Percentiles rank a stretch among this genome's conserved stretches.
Evolutionary conservation across 768 basidiomycete genomes (phyloP).

Genomic region (Mycena galericulata): DNA sequence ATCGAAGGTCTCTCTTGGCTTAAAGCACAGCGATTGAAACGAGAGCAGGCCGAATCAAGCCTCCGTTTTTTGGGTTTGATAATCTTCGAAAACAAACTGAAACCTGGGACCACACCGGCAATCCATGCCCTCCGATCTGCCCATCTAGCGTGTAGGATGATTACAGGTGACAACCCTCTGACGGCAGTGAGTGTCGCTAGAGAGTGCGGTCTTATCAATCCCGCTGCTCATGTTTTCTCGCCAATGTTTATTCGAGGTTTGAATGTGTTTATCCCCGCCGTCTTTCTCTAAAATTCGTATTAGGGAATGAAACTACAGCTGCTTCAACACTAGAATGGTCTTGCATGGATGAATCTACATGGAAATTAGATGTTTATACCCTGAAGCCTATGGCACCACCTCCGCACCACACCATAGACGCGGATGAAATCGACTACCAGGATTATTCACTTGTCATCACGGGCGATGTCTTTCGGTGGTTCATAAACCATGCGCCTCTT

Average conservation of each 20-base stretch:
- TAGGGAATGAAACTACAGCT: conserved; percentile 67
- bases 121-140: conserved; percentile 91
- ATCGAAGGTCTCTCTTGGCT: conserved; percentile 96
- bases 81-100: conserved; percentile 98
- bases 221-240: conserved; percentile 89
- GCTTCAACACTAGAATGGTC: conserved; percentile 86
- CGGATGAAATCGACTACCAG: conserved; percentile 78
- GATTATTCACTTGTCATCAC: conserved; percentile 94
- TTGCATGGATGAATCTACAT: conserved; percentile 87
- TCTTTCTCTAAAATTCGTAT: conserved; percentile 3
- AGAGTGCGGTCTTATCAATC: conserved; percentile 91
- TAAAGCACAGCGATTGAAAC: conserved; percentile 95
- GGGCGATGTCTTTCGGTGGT: conserved; percentile 98
- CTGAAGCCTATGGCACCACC: conserved; percentile 84
- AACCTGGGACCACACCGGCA: conserved; percentile 89
- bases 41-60: conserved; percentile 94
- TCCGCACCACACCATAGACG: conserved; percentile 75
- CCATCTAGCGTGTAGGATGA: conserved; percentile 96
- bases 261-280: conserved; percentile 13
- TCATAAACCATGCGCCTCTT: conserved; percentile 93
- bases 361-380: conserved; percentile 90
- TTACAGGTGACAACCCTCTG: conserved; percentile 96
- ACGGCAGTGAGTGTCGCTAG: conserved; percentile 97
- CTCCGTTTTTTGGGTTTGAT: conserved; percentile 94
- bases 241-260: conserved; percentile 84